phyloP scores from a whole-genome alignment of 2,329 filamentous ascomycete genomes.

The Aspergillus jensenii region DNA sequence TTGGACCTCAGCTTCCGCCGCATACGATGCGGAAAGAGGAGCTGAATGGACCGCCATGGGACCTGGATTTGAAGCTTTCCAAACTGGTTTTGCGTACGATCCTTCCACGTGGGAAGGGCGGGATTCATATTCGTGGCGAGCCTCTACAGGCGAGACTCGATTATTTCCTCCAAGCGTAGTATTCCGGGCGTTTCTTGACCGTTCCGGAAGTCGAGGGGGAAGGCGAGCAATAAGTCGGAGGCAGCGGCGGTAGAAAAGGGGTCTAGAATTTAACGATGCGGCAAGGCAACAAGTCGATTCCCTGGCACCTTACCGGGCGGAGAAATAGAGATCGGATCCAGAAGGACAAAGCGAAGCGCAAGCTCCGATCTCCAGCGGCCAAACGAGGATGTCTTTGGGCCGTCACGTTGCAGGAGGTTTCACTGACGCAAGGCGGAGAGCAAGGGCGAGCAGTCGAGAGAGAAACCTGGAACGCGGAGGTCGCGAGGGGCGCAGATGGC shows the following conservation, averaged over 20 bases:
- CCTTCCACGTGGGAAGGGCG: slow-evolving; percentile 47
- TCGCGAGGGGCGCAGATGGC: slow-evolving; percentile 20
- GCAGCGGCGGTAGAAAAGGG: slow-evolving; percentile 20
- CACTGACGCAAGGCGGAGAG: slow-evolving; percentile 31
- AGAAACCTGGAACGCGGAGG: slow-evolving; percentile 20
- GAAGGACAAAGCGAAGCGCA: slow-evolving; percentile 10
- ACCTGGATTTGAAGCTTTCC: slow-evolving; percentile 47
- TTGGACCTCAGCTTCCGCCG: slow-evolving; percentile 68
- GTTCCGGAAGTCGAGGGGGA: background rate
- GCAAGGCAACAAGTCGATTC: slow-evolving; percentile 16
- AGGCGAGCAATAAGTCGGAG: slow-evolving; percentile 3
- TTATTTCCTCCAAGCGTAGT: slow-evolving; percentile 13
- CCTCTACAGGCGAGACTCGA: slow-evolving; percentile 15
- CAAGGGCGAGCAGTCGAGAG: slow-evolving; percentile 18
- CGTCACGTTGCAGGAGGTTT: slow-evolving; percentile 31
- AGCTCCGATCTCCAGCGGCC: slow-evolving; percentile 26
- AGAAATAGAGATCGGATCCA: slow-evolving; percentile 15
- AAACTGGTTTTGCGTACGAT: slow-evolving; percentile 44
- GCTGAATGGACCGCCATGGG: slow-evolving; percentile 51
- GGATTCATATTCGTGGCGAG: slow-evolving; percentile 34
- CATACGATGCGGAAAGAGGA: slow-evolving; percentile 62
- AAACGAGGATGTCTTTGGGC: slow-evolving; percentile 21
- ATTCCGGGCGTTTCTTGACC: background rate
- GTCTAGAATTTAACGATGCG: slow-evolving; percentile 15
- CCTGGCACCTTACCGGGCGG: slow-evolving; percentile 10